phyloP scores from a whole-genome alignment of 495 filamentous ascomycete genomes.

The Penicillium parvum region DNA sequence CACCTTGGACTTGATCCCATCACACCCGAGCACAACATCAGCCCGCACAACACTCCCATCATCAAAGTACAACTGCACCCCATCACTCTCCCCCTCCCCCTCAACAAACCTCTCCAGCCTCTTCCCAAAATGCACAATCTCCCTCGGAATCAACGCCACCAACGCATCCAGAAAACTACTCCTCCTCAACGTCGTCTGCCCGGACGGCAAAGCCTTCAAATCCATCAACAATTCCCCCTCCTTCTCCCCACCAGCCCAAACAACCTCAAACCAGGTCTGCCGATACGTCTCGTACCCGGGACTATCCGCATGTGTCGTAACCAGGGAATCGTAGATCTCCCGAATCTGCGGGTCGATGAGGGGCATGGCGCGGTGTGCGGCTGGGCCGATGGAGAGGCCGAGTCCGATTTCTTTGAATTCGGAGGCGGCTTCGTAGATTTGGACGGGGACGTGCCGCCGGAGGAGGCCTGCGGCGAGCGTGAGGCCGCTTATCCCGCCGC shows the following conservation, averaged over 20 bases:
- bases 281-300: conserved; percentile 21
- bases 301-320: conserved; percentile 28
- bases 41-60: conserved; percentile 30
- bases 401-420: conserved; percentile 55
- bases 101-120: conserved; percentile 19
- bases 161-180: conserved; percentile 59
- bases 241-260: conserved; percentile 20
- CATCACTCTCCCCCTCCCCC: conserved; percentile 9
- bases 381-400: conserved; percentile 56
- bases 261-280: conserved; percentile 27
- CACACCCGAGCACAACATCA: conserved; percentile 52
- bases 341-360: conserved; percentile 42
- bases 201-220: conserved; percentile 29
- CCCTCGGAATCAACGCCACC: conserved; percentile 49
- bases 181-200: conserved; percentile 42
- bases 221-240: conserved; percentile 27
- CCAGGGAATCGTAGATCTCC: conserved; percentile 29
- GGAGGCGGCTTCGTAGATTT: conserved; percentile 53
- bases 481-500: conserved; percentile 58
- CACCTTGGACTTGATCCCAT: conserved; percentile 52
- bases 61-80: conserved; percentile 23
- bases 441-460: conserved; percentile 43
- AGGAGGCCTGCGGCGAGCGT: conserved; percentile 52
- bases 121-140: conserved; percentile 33
- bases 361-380: conserved; percentile 51